phyloP scores from a whole-genome alignment of 345 rosid genomes.

The Salix viminalis region DNA sequence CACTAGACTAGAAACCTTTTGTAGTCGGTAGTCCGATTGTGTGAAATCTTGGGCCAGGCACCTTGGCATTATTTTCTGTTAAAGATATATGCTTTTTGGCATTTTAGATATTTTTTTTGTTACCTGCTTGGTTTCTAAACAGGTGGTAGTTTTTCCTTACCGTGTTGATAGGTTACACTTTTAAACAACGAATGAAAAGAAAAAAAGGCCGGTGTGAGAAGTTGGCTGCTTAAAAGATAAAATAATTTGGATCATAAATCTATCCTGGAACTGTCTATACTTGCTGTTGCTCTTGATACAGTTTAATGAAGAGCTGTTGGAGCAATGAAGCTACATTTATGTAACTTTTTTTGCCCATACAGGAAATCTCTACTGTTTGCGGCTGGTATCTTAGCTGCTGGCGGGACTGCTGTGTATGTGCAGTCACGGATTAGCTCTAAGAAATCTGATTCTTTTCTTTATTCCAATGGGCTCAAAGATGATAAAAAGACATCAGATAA shows the following conservation, averaged over 20 bases:
- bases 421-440: slow-evolving; percentile 45
- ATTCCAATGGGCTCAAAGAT: slow-evolving; percentile 48
- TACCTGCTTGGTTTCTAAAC: not conserved
- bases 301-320: not conserved
- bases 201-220: not conserved
- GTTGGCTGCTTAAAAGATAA: not conserved
- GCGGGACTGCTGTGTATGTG: slow-evolving; percentile 78
- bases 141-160: not conserved
- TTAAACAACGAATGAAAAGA: not conserved
- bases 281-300: not conserved
- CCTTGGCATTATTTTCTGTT: not conserved
- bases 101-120: not conserved
- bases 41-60: not conserved
- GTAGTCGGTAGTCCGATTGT: not conserved
- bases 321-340: not conserved
- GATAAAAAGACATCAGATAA: slow-evolving; percentile 36
- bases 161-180: not conserved
- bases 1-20: not conserved
- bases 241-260: not conserved
- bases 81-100: not conserved
- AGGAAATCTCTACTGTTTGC: slow-evolving; percentile 83
- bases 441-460: slow-evolving; percentile 37
- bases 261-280: not conserved
- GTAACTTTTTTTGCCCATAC: slow-evolving; percentile 15
- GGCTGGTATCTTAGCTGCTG: slow-evolving; percentile 73